These are phyloP conservation scores for Coniella lustricola DNA, from an alignment of 2,329 filamentous ascomycete species.

Conservation along the genomic window DNA sequence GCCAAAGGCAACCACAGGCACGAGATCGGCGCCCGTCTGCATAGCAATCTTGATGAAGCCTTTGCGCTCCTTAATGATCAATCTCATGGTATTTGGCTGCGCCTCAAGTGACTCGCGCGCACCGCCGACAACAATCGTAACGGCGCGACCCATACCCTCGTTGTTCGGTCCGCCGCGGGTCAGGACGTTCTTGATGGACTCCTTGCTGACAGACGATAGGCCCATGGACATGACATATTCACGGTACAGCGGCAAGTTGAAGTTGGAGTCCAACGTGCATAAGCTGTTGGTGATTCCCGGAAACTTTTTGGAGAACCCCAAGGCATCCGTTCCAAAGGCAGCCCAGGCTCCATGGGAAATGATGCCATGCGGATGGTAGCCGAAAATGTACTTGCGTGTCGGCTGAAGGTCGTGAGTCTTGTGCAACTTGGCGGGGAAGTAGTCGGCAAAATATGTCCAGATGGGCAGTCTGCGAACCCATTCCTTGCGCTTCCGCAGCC, in stretches of 20 bases:
- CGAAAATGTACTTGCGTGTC: constrained; percentile 89
- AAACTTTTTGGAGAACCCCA: constrained; percentile 81
- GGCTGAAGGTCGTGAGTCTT: constrained; percentile 73
- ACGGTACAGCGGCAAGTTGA: constrained; percentile 85
- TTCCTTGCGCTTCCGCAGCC: constrained; percentile 65
- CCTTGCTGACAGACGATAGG: constrained; percentile 79
- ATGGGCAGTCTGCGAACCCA: constrained; percentile 65
- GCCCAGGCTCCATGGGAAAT: constrained; percentile 95
- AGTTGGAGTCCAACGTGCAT: constrained; percentile 91
- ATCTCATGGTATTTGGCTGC: constrained; percentile 65
- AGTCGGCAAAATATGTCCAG: constrained; percentile 86
- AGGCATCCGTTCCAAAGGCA: constrained; percentile 82
- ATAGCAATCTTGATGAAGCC: constrained; percentile 93
- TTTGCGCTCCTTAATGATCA: constrained; percentile 78
- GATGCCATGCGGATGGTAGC: constrained; percentile 95
- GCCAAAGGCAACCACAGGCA: constrained; percentile 86
- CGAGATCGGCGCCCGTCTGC: constrained; percentile 84
- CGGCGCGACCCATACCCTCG: constrained; percentile 87
- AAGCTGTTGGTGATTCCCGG: constrained; percentile 93
- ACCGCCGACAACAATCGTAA: constrained; percentile 92
- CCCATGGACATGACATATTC: constrained; percentile 91
- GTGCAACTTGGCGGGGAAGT: constrained; percentile 85
- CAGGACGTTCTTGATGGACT: constrained; percentile 84
- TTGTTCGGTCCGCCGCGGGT: constrained; percentile 68
- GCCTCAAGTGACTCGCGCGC: constrained; percentile 89